Evolutionary conservation across 371 early-diverging fungal species (phyloP), one percentile per base, ranked within the genome.

Genomic region (Apophysomyces elegans): DNA sequence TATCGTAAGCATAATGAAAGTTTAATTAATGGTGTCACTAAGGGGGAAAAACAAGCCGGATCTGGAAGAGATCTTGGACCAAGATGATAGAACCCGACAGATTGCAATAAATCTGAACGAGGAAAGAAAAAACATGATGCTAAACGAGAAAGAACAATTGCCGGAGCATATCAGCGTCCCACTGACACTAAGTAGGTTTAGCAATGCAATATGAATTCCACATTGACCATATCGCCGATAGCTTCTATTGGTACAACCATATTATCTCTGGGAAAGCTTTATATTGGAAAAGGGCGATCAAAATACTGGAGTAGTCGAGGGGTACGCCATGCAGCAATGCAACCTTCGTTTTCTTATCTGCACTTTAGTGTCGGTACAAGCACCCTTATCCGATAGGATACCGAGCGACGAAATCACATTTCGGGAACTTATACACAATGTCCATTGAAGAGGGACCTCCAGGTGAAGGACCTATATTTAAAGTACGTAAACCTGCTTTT

Each of bases 311-410:
- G 83, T 63, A 73, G 74, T 64, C 68, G 77, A 61, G 77, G 76
- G 4, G 82, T 82, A 82, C 37, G 70, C 46, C 39, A 46, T 32
- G 21, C 21, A 36, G 6, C 0, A 32, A 12, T 36, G 5, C 4
- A 13, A 4, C 37, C 21, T 59, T 11, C 21, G 9, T 2, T n/a
- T 45, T 6, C n/a, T 7, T 61, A 35, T 37, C n/a, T 5, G 14
- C 43, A 3, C 12, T 14, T 36, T 46, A 86, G 86, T 86, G 84
- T 59, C 77, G 77, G 41, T 86, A 80, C 58, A 81, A 73, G 45
- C 86, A 86, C 59, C 84, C 81, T 58, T 86, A 86, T 64, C 86
- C 86, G 4, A 72, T 86, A 43, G 86, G 86, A 5, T 86, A 76
- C 60, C 66, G 70, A 32, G 86, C 86, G 13, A 79, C 86, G 12